Evolutionary conservation across 768 basidiomycete genomes (phyloP).

Genomic region (Boletus tomentosulus): DNA sequence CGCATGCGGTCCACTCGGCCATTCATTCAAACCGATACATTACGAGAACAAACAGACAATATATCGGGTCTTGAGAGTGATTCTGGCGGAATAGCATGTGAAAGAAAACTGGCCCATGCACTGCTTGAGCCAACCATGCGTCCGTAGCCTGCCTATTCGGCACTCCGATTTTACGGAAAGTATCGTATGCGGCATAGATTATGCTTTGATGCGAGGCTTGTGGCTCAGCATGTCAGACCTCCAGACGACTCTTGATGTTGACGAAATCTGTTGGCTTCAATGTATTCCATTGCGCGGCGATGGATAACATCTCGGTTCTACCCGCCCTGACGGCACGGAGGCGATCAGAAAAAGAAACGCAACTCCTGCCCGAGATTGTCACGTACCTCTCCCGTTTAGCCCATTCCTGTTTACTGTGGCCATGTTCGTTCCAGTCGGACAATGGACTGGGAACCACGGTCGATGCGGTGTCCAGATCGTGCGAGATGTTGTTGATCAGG

Average conservation of each 20-base stretch:
- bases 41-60: slow-evolving; percentile 13
- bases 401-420: slow-evolving; percentile 53
- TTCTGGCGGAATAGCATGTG: slow-evolving; percentile 8
- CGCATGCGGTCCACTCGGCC: neutral
- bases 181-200: slow-evolving; percentile 18
- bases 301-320: slow-evolving; percentile 48
- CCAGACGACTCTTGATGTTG: slow-evolving; percentile 49
- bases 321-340: slow-evolving; percentile 42
- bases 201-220: slow-evolving; percentile 6
- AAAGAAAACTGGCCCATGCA: neutral
- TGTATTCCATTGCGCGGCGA: slow-evolving; percentile 46
- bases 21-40: slow-evolving; percentile 2
- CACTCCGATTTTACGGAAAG: slow-evolving; percentile 10
- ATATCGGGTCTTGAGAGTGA: neutral
- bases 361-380: slow-evolving; percentile 21
- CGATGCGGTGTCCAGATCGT: slow-evolving; percentile 33
- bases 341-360: slow-evolving; percentile 8
- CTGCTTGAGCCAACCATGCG: neutral
- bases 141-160: slow-evolving; percentile 1
- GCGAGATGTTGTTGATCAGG: slow-evolving; percentile 48
- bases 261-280: slow-evolving; percentile 51
- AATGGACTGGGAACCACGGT: slow-evolving; percentile 33
- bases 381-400: slow-evolving; percentile 48
- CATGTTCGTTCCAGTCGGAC: slow-evolving; percentile 51
- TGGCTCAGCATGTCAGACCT: slow-evolving; percentile 37